A percentile compares a stretch with the other conserved stretches of the same genome.
These are phyloP conservation scores for Phaseolus coccineus DNA, from an alignment of 331 rosid species.

Conservation along the genomic window DNA sequence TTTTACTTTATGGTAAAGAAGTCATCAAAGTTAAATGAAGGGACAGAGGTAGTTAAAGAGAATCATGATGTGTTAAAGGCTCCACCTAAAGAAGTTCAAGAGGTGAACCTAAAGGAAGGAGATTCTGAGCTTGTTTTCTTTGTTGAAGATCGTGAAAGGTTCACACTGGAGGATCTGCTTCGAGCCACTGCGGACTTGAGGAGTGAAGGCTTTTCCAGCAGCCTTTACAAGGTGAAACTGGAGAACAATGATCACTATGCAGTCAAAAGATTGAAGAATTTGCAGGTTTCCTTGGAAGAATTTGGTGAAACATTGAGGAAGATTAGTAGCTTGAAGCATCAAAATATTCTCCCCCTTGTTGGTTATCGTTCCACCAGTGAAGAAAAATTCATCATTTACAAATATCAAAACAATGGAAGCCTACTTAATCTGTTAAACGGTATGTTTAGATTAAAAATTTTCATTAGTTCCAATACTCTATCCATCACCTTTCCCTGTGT, in stretches of 20 bases:
- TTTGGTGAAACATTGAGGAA: conserved; percentile 62
- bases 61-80: conserved; percentile 29
- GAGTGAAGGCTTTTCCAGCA: conserved; percentile 62
- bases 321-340: conserved; percentile 64
- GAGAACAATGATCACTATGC: conserved; percentile 60
- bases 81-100: conserved; percentile 31
- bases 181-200: conserved; percentile 68
- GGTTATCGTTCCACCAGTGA: conserved; percentile 66
- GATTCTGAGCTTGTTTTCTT: conserved; percentile 70
- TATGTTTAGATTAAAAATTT: conserved; percentile 41
- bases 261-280: conserved; percentile 72
- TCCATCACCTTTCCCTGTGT: conserved; percentile 4
- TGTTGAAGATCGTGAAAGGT: conserved; percentile 64
- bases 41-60: background rate
- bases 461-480: background rate
- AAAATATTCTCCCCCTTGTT: conserved; percentile 75
- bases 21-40: conserved; percentile 27
- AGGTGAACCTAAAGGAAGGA: conserved; percentile 44
- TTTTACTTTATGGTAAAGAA: conserved; percentile 48
- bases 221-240: conserved; percentile 68
- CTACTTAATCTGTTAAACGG: conserved; percentile 71
- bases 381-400: conserved; percentile 77
- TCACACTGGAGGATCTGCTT: conserved; percentile 69
- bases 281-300: conserved; percentile 63
- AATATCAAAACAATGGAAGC: conserved; percentile 83